These are phyloP conservation scores for Epichloe amarillans DNA, from an alignment of 2,329 filamentous ascomycete genomes.

Conservation along the genomic window DNA sequence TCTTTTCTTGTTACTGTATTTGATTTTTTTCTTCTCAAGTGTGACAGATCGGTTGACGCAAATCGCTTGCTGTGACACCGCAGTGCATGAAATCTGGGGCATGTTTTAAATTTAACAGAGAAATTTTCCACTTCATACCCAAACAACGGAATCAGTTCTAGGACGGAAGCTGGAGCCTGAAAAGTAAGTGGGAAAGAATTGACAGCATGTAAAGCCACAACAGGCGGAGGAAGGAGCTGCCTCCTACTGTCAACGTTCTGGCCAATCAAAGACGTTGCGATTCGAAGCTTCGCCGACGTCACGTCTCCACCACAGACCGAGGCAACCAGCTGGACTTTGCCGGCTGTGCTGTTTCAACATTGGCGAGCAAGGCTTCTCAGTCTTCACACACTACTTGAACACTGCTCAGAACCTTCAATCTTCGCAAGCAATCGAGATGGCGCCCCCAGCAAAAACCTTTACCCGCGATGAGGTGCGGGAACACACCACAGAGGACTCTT, in stretches of 20 bases:
- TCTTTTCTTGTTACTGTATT: no score
- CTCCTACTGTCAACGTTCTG: neutral
- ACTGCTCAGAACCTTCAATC: neutral
- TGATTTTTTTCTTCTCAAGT: neutral
- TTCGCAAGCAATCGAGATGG: constrained; percentile 14
- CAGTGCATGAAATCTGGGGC: neutral
- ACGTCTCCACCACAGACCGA: neutral
- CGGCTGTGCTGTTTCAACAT: neutral
- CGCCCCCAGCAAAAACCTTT: constrained; percentile 34
- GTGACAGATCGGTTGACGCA: neutral
- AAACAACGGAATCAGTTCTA: neutral
- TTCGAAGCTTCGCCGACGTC: neutral
- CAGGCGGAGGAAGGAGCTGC: neutral
- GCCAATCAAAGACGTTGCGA: neutral
- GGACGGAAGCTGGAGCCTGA: neutral
- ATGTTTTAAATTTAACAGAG: neutral
- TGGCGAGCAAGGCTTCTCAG: neutral
- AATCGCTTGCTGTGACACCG: neutral
- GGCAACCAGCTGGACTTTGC: neutral
- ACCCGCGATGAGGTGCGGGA: constrained; percentile 56
- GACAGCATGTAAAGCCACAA: no score
- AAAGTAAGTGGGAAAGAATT: neutral
- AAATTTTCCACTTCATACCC: neutral
- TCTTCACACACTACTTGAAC: neutral
- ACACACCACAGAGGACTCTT: constrained; percentile 61